phyloP scores from a whole-genome alignment of 1,139 yeast species.

The Scheffersomyces illinoinensis region DNA sequence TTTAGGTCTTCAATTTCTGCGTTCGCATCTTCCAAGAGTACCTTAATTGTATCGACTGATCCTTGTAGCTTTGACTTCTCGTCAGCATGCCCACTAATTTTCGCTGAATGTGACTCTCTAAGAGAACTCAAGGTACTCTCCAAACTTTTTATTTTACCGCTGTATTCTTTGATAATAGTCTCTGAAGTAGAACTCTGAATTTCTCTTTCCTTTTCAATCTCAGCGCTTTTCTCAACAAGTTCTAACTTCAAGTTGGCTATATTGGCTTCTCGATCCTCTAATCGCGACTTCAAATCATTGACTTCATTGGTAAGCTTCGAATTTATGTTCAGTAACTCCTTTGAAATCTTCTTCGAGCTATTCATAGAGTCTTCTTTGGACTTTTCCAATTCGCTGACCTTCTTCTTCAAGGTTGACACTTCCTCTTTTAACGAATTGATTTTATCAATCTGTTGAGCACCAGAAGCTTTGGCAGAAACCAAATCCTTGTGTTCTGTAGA shows the following conservation, averaged over 20 bases:
- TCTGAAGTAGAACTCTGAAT: conserved; percentile 52
- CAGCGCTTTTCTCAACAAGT: conserved; percentile 34
- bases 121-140: conserved; percentile 17
- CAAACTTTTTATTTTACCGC: conserved; percentile 40
- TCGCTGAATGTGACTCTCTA: conserved; percentile 11
- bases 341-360: conserved; percentile 6
- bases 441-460: not conserved
- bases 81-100: conserved; percentile 4
- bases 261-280: conserved; percentile 9
- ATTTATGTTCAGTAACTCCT: conserved; percentile 5
- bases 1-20: conserved; percentile 7
- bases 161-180: conserved; percentile 47
- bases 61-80: conserved; percentile 10
- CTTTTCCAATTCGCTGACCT: not conserved
- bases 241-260: conserved; percentile 15
- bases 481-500: not conserved
- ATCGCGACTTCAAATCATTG: conserved; percentile 3
- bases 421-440: not conserved
- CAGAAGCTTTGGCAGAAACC: not conserved
- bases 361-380: conserved; percentile 4
- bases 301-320: conserved; percentile 7
- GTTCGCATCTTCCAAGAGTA: not conserved
- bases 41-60: conserved; percentile 1
- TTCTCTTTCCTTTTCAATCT: conserved; percentile 52
- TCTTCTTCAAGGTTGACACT: not conserved